Base-by-base conservation (phyloP, 176 grass and related monocot species). In the Oryza longistaminata region DNA sequence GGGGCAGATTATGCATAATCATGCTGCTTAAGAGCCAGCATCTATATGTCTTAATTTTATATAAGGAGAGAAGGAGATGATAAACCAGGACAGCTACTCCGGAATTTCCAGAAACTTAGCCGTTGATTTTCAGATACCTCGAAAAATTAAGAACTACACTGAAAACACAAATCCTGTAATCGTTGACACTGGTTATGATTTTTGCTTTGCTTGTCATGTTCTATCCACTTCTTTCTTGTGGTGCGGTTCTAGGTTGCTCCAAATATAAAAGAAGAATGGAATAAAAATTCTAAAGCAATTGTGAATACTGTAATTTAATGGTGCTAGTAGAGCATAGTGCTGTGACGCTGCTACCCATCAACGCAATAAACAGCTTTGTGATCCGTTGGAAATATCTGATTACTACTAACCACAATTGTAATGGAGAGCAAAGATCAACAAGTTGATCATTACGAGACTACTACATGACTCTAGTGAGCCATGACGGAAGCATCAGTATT, bases 1-100 rank as follows among this genome's bases (percentile, higher is more conserved):
- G 85, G 73, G 84, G 7, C 80, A 69, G 61, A 64, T 79, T 60
- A 67, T 46, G 69, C 58, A 12, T 5, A 21, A 21, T 14, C 75
- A 71, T 83, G 55, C 74, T 75, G 33, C 74, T 83, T 87, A 70
- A 83, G 74, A 90, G 60, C 26, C 83, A 83, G 21, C 44, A 83
- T 40, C 39, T 58, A 16, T 58, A 58, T 58, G 21, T n/a, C 33
- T 19, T 33, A 70, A 35, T 86, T 67, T 79, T 86, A 37, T 16
- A 55, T 55, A 39, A 82, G 68, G 24, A 11, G 35, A 40, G 39
- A 40, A 27, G 40, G 25, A 48, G 9, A 31, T 0, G 4, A 24
- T 25, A 68, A 73, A 73, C 26, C 66, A 77, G 24, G 12, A 44
- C 19, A 45, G 11, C 9, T 71, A 43, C 45, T 81, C 44, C 65